These are phyloP conservation scores for Linnemannia schmuckeri DNA, from an alignment of 192 early-diverging fungal genomes.

Conservation along the genomic window DNA sequence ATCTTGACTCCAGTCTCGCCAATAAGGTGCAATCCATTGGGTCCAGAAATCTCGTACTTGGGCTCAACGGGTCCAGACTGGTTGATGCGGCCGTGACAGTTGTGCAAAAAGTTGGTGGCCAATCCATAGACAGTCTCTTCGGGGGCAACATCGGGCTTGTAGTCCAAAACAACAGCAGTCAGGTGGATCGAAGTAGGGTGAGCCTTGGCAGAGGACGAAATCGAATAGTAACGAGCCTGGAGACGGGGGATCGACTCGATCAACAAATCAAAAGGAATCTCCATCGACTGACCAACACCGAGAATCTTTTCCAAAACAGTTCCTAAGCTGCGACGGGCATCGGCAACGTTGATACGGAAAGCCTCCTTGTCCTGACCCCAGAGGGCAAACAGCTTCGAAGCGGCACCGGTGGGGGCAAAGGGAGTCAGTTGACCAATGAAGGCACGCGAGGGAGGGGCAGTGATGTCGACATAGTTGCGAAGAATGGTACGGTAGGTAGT, in stretches of 20 bases:
- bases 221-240: constrained; percentile 95
- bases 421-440: constrained; percentile 74
- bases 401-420: constrained; percentile 68
- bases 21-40: constrained; percentile 51
- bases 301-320: constrained; percentile 82
- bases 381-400: constrained; percentile 62
- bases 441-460: constrained; percentile 76
- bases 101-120: constrained; percentile 89
- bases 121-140: constrained; percentile 81
- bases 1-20: constrained; percentile 65
- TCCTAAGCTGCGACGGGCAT: constrained; percentile 77
- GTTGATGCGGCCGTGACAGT: constrained; percentile 67
- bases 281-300: constrained; percentile 59
- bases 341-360: constrained; percentile 69
- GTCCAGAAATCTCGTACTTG: constrained; percentile 61
- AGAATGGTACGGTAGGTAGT: constrained; percentile 89
- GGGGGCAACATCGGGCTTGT: constrained; percentile 66
- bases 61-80: constrained; percentile 43
- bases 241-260: constrained; percentile 88
- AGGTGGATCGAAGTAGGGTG: constrained; percentile 81
- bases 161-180: constrained; percentile 92
- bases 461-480: constrained; percentile 93
- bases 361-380: constrained; percentile 79
- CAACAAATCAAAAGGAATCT: constrained; percentile 85
- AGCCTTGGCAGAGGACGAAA: constrained; percentile 90